Base-by-base conservation (phyloP, 2,329 filamentous ascomycete genomes). In the Raffaelea deltoideospora region DNA sequence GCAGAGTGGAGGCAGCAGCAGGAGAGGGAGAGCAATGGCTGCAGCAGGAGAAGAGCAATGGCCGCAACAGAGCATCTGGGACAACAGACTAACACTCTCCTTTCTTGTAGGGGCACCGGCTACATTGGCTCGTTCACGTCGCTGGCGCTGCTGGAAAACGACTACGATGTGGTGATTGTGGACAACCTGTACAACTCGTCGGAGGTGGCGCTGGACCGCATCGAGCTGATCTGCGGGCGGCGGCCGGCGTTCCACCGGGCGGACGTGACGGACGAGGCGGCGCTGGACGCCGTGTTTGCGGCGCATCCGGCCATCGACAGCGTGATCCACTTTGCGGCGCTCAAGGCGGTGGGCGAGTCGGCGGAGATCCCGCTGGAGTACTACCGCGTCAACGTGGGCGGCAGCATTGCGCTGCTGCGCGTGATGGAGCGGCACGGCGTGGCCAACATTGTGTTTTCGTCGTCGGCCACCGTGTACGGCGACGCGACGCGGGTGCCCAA, bases 91-190 rank as follows among this genome's bases (percentile, higher is more conserved):
- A 41, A 50, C 45, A 35, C 44, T n/a, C n/a, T n/a, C n/a, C n/a
- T n/a, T n/a, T n/a, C 47, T 48, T 49, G 41, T 56, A 95, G 90
- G 72, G 90, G 90, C 54, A 94, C 87, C 47, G 90, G 90, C 65
- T 98, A 98, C 70, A 98, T 98, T 61, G 90, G 90, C 57, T 96
- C 88, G 35, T 96, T 96, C 69, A 98, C 90, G 43, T 69, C 83
- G 39, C 77, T 98, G 35, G 79, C 86, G 37, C 82, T 98, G 20
- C 83, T 98, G 48, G 72, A 95, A 55, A 82, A 90, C 53, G 87
- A 78, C 58, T 96, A 96, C 72, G 79, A 96, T 58, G 90, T 98
- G 45, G 81, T 98, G 57, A 85, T 98, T 46, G 78, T 90, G 48
- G 90, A 98, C 66, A 96, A 77, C 62, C 74, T 96, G 47, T 94